Conservation (phyloP, 179 eudicot species). For the Beta corolliflora region DNA sequence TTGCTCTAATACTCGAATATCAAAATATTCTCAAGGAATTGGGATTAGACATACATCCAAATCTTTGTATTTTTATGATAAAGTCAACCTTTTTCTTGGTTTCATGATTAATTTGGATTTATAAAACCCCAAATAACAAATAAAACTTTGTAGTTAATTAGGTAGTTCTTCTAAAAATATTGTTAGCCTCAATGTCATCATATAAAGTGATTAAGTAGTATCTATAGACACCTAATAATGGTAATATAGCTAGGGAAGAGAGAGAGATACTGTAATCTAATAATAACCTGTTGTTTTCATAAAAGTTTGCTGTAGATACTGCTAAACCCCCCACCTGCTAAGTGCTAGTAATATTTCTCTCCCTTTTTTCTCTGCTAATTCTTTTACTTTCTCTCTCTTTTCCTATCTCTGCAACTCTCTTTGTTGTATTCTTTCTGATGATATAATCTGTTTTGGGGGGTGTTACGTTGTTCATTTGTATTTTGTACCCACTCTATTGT, state of each 20-base stretch:
- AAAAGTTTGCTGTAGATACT: conserved; percentile 3
- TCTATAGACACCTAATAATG: background rate
- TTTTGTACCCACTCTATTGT: conserved; percentile 14
- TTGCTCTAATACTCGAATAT: background rate
- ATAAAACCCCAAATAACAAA: too few species aligned
- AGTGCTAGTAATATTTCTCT: background rate
- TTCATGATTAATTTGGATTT: background rate
- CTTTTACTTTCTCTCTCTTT: background rate
- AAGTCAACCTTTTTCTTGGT: background rate
- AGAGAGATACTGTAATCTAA: conserved; percentile 2
- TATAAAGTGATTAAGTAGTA: conserved; percentile 3
- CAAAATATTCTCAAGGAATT: background rate
- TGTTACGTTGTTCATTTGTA: conserved; percentile 7
- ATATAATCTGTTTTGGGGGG: background rate
- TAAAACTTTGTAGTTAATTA: too few species aligned
- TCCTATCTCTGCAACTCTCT: background rate
- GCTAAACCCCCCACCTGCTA: background rate
- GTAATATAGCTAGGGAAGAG: background rate
- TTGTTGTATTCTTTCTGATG: conserved; percentile 2
- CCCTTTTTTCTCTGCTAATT: conserved; percentile 15
- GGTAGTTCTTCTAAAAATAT: background rate
- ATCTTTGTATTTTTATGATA: background rate
- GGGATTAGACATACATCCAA: background rate
- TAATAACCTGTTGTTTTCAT: background rate
- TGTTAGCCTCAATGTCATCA: background rate